Evolutionary conservation across 768 basidiomycete species (phyloP).

Genomic region (Chalciporus pseudorubinellus): DNA sequence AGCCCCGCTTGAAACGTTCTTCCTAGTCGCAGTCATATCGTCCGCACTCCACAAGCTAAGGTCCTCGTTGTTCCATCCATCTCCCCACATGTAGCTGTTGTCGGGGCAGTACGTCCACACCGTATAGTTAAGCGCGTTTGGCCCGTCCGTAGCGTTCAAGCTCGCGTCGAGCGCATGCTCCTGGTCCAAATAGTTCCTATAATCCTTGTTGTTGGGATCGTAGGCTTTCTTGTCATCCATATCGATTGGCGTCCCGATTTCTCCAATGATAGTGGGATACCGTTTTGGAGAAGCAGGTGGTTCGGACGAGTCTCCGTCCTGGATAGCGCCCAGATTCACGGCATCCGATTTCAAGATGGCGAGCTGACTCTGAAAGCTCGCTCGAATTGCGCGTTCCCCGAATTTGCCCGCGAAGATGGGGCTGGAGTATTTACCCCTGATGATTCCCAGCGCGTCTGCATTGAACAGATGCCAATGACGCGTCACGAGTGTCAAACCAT

Average conservation of each 20-base stretch:
- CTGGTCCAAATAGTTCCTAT: conserved; percentile 76
- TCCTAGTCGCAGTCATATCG: conserved; percentile 43
- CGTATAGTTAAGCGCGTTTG: conserved; percentile 74
- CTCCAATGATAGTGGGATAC: conserved; percentile 91
- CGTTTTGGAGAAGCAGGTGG: conserved; percentile 2
- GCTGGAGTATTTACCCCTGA: conserved; percentile 76
- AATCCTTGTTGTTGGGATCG: conserved; percentile 42
- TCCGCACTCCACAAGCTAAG: conserved; percentile 83
- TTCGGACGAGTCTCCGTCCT: not conserved
- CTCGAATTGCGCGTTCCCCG: conserved; percentile 81
- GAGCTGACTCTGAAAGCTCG: conserved; percentile 79
- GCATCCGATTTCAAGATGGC: conserved; percentile 75
- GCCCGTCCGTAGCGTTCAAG: conserved; percentile 73
- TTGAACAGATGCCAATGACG: conserved; percentile 95
- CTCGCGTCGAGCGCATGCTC: conserved; percentile 87
- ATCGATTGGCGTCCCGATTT: conserved; percentile 94
- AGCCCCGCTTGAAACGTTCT: not conserved
- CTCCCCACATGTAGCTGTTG: conserved; percentile 84
- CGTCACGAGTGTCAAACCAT: conserved; percentile 90
- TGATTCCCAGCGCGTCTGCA: conserved; percentile 89
- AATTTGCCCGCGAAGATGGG: conserved; percentile 72
- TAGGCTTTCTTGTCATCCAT: conserved; percentile 88
- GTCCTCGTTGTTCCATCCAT: conserved; percentile 97
- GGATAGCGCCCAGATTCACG: conserved; percentile 47
- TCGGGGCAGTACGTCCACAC: conserved; percentile 89